Conservation (phyloP, 768 basidiomycete species). For the Basidioascus undulatus region DNA sequence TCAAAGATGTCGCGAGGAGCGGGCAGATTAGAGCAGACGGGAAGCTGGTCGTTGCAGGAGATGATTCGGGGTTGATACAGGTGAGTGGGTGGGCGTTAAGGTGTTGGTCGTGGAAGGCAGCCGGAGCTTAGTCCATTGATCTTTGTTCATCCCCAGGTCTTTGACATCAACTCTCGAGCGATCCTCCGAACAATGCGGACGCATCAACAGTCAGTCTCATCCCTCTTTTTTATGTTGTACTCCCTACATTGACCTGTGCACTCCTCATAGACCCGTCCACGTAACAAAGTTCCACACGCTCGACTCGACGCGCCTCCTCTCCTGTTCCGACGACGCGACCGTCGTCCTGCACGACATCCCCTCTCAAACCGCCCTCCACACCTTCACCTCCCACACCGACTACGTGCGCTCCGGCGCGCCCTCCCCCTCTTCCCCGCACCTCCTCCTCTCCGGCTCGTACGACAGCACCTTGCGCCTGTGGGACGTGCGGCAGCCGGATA, state of each 20-base stretch:
- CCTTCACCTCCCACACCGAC: constrained; percentile 70
- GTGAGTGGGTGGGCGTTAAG: constrained; percentile 16
- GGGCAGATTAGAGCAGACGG: constrained; percentile 78
- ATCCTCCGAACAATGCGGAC: constrained; percentile 76
- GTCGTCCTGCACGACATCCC: constrained; percentile 88
- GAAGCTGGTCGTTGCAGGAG: constrained; percentile 81
- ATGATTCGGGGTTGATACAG: constrained; percentile 75
- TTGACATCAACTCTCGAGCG: constrained; percentile 79
- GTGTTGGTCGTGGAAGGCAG: neutral
- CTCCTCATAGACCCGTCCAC: constrained; percentile 42
- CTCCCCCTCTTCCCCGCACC: constrained; percentile 52
- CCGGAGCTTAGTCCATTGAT: neutral
- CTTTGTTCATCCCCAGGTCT: constrained; percentile 29
- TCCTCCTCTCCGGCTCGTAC: constrained; percentile 81
- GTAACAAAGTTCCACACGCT: constrained; percentile 51
- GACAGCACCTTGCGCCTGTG: constrained; percentile 74
- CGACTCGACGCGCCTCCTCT: constrained; percentile 58
- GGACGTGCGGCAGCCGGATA: constrained; percentile 32
- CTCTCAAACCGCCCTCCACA: constrained; percentile 50
- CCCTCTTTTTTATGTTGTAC: neutral
- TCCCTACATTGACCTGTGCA: neutral
- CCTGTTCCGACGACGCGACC: constrained; percentile 89
- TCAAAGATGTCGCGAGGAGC: constrained; percentile 83
- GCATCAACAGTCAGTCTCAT: constrained; percentile 46
- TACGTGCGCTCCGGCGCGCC: constrained; percentile 88